Base-by-base conservation (phyloP, 1,284 basidiomycete species). In the Trametes hirsuta region DNA sequence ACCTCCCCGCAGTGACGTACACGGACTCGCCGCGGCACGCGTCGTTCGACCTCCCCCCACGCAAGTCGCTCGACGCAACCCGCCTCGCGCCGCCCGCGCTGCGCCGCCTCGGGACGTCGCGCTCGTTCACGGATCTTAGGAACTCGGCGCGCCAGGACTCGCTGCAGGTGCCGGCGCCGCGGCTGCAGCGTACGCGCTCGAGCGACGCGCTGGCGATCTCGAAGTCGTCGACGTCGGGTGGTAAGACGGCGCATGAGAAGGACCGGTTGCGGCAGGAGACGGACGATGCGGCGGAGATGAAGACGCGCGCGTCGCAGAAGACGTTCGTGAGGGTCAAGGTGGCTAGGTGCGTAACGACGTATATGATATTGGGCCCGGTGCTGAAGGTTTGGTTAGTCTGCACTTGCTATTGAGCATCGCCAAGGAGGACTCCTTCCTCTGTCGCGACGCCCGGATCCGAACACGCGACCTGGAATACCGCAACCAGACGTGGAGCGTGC, bases 401-500 rank as follows among this genome's bases (percentile, higher is more conserved):
- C 82, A 90, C 68, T 72, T 91, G 14, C 71, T 90, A 53, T 69
- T 91, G 51, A 91, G 88, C 64, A 84, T 91, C 58, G 80, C 84
- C 71, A 90, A 88, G 71, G 85, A 85, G 56, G 84, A 84, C 42
- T 89, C 87, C 0, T 89, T 91, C 66, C 84, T 88, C 59, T 90
- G 85, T 62, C 84, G 83, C 37, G 88, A 91, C 64, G 90, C 88
- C 15, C 83, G 83, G 30, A 90, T 91, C 69, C 83, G 82, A 60
- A 91, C 89, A 9, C 81, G 87, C 53, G 84, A 87, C 57, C 75
- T 97, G 49, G 88, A 91, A 68, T 96, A 94, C 74, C 84, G 86
- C 64, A 94, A 96, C 72, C 88, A 93, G 73, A 95, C 94, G 0
- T 94, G 88, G 85, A 93, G 90, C 74, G 90, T 92, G 74, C 66